A percentile compares a stretch with the other conserved stretches of the same genome.
Evolutionary conservation across 768 basidiomycete genomes (phyloP).

Genomic region (Macrolepiota dolichaula): DNA sequence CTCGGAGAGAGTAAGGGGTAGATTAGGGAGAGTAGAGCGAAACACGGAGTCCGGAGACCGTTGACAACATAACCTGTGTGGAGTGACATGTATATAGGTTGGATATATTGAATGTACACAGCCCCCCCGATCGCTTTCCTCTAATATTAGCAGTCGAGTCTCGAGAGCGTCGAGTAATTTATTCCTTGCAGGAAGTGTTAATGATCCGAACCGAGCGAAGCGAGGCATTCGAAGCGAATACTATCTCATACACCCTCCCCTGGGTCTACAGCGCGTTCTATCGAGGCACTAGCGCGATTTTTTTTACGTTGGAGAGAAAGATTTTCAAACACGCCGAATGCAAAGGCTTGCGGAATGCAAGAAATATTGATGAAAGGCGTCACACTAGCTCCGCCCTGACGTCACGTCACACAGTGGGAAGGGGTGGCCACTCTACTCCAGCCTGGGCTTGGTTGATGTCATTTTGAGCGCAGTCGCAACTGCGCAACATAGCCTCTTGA

Average conservation of each 20-base stretch:
- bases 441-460: neutral
- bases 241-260: too few relatives aligned
- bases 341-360: too few relatives aligned
- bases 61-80: conserved; percentile 33
- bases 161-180: neutral
- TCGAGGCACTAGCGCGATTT: too few relatives aligned
- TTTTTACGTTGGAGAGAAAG: too few relatives aligned
- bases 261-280: too few relatives aligned
- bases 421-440: too few relatives aligned
- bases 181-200: neutral
- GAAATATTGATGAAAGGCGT: neutral
- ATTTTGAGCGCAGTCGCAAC: neutral
- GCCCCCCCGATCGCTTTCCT: neutral
- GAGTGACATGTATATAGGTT: neutral
- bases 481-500: neutral
- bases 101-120: neutral
- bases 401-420: too few relatives aligned
- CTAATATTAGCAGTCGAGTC: neutral
- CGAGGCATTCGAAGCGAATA: too few relatives aligned
- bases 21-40: conserved; percentile 69
- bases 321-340: too few relatives aligned
- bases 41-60: conserved; percentile 76
- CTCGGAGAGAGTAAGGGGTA: too few relatives aligned
- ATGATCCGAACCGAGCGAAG: neutral
- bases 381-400: neutral